Evolutionary conservation across 768 basidiomycete species (phyloP).

Genomic region (Macrolepiota dolichaula): DNA sequence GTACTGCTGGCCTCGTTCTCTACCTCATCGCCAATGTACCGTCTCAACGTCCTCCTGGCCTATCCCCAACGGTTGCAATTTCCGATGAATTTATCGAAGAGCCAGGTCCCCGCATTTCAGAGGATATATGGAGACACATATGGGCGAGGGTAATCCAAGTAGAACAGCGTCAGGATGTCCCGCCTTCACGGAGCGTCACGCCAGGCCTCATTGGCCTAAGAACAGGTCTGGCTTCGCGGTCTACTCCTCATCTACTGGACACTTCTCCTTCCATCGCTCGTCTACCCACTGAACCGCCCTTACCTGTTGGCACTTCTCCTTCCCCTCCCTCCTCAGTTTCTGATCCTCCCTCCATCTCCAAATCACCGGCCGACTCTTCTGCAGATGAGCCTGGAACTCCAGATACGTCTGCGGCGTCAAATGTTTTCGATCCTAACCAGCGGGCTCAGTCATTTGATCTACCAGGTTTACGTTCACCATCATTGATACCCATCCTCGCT

Average conservation of each 20-base stretch:
- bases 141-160: slow-evolving; percentile 69
- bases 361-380: slow-evolving; percentile 44
- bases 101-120: slow-evolving; percentile 79
- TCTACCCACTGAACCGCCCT: slow-evolving; percentile 37
- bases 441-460: slow-evolving; percentile 54
- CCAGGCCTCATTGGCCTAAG: slow-evolving; percentile 34
- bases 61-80: slow-evolving; percentile 5
- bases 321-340: slow-evolving; percentile 54
- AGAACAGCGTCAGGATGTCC: slow-evolving; percentile 50
- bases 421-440: slow-evolving; percentile 20
- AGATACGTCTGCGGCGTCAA: slow-evolving; percentile 42
- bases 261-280: slow-evolving; percentile 31
- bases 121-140: slow-evolving; percentile 85
- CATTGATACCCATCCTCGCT: slow-evolving; percentile 80
- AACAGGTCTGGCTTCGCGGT: slow-evolving; percentile 33
- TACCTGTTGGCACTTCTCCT: slow-evolving; percentile 42
- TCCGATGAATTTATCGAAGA: slow-evolving; percentile 39
- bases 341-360: slow-evolving; percentile 42
- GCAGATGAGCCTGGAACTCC: slow-evolving; percentile 49
- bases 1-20: slow-evolving; percentile 75
- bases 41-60: slow-evolving; percentile 14
- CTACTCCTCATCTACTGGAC: slow-evolving; percentile 38
- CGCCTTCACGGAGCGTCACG: slow-evolving; percentile 30
- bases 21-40: slow-evolving; percentile 58
- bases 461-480: slow-evolving; percentile 60